These are phyloP conservation scores for Anthracocystis setariae DNA, from an alignment of 1,284 basidiomycete species.

Conservation along the genomic window DNA sequence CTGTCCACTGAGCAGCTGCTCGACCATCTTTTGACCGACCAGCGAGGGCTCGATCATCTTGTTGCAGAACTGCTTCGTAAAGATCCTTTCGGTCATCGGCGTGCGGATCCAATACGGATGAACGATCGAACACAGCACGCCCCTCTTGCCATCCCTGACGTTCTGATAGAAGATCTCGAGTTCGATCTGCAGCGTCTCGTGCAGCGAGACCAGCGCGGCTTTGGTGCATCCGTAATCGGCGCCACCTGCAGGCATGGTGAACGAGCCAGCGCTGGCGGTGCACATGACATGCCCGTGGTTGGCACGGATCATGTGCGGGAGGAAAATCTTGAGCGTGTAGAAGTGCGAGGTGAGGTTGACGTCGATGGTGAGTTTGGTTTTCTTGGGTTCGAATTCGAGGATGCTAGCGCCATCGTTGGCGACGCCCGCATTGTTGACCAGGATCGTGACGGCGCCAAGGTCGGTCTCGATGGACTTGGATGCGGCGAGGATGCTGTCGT, in stretches of 20 bases:
- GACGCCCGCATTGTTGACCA: conserved; percentile 60
- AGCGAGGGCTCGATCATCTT: conserved; percentile 27
- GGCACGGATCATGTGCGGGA: conserved; percentile 57
- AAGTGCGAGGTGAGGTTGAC: conserved; percentile 63
- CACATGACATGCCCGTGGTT: conserved; percentile 65
- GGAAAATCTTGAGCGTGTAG: conserved; percentile 60
- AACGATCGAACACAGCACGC: conserved; percentile 26
- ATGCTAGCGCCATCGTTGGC: conserved; percentile 54
- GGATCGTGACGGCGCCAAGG: conserved; percentile 41
- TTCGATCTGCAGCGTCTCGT: conserved; percentile 61
- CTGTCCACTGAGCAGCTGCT: conserved; percentile 29
- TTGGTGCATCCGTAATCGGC: conserved; percentile 61
- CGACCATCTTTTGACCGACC: conserved; percentile 23
- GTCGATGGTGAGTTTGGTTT: conserved; percentile 49
- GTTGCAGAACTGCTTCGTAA: conserved; percentile 6
- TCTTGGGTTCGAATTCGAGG: conserved; percentile 45
- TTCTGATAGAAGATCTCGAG: conserved; percentile 55
- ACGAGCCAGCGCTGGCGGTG: conserved; percentile 55
- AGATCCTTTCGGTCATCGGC: conserved; percentile 6
- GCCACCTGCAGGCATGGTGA: conserved; percentile 59
- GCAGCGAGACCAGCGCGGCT: conserved; percentile 56
- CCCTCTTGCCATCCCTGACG: conserved; percentile 20
- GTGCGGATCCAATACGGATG: conserved; percentile 41
- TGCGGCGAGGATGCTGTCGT: conserved; percentile 48
- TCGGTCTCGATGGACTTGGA: conserved; percentile 50